Percentiles rank a stretch among this genome's conserved stretches.
Evolutionary conservation across 352 stramenopile genomes (phyloP).

Genomic region (Phytophthora pini): DNA sequence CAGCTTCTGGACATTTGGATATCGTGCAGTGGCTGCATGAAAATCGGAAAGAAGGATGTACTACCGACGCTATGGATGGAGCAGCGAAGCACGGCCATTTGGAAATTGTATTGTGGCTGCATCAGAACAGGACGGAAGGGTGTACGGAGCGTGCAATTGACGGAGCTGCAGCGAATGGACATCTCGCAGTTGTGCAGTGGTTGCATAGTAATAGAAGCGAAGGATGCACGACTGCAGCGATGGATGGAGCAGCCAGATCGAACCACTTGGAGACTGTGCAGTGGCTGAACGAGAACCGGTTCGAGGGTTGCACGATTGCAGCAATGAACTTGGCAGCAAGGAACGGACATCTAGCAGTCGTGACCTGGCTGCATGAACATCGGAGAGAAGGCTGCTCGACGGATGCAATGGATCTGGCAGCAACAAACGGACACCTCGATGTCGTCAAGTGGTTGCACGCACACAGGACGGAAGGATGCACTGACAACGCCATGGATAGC

Average conservation of each 20-base stretch:
- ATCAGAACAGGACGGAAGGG: constrained; percentile 30
- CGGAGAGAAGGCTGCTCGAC: constrained; percentile 26
- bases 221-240: constrained; percentile 29
- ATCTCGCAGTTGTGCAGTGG: constrained; percentile 23
- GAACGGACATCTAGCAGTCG: constrained; percentile 24
- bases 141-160: constrained; percentile 37
- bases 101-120: constrained; percentile 26
- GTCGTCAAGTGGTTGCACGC: constrained; percentile 56
- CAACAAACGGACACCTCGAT: constrained; percentile 42
- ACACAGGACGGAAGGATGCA: constrained; percentile 31
- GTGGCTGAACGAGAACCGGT: constrained; percentile 22
- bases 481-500: constrained; percentile 23
- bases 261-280: constrained; percentile 22
- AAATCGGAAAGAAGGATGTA: constrained; percentile 27
- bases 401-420: constrained; percentile 31
- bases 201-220: constrained; percentile 21
- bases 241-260: constrained; percentile 26
- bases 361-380: constrained; percentile 28
- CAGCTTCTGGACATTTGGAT: constrained; percentile 22
- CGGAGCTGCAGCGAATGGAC: constrained; percentile 30
- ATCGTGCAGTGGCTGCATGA: constrained; percentile 31
- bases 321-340: constrained; percentile 33
- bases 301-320: constrained; percentile 18
- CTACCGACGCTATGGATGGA: constrained; percentile 26
- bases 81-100: constrained; percentile 31